phyloP scores from a whole-genome alignment of 2,329 filamentous ascomycete genomes.

The Verticillium alfalfae region DNA sequence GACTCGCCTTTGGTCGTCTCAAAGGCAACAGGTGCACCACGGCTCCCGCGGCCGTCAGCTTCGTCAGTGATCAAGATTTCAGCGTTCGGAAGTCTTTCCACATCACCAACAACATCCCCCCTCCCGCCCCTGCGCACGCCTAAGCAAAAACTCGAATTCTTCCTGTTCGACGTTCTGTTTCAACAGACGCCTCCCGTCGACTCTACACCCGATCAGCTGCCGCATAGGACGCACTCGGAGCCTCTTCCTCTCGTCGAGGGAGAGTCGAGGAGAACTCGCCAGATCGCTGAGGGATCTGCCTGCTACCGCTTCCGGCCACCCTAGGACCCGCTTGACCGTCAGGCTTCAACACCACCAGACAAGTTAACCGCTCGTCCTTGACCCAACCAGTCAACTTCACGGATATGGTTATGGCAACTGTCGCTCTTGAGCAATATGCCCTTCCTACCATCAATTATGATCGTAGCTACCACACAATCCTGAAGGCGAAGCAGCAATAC shows the following conservation, averaged over 20 bases:
- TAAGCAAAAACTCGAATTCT: conserved; percentile 42
- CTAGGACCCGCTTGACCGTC: conserved; percentile 56
- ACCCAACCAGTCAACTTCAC: conserved; percentile 21
- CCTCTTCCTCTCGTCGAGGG: conserved; percentile 99
- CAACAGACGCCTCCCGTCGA: conserved; percentile 44
- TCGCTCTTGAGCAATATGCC: conserved; percentile 48
- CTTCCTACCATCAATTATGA: conserved; percentile 41
- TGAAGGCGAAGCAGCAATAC: conserved; percentile 34
- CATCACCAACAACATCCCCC: conserved; percentile 62
- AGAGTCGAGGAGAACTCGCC: conserved; percentile 99
- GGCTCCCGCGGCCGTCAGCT: conserved; percentile 57
- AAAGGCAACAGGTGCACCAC: conserved; percentile 57
- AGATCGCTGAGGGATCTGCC: conserved; percentile 83
- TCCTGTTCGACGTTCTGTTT: conserved; percentile 44
- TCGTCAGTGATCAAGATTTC: conserved; percentile 67
- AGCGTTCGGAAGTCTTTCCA: conserved; percentile 58
- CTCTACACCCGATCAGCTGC: conserved; percentile 77
- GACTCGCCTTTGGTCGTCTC: conserved; percentile 60
- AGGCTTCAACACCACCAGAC: conserved; percentile 1
- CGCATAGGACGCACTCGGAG: conserved; percentile 98
- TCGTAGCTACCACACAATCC: conserved; percentile 37
- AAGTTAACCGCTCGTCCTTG: conserved; percentile 6
- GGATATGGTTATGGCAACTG: conserved; percentile 64
- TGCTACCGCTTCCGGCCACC: conserved; percentile 94
- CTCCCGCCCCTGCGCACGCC: conserved; percentile 45